A percentile compares a stretch with the other conserved stretches of the same genome.
Evolutionary conservation across 78 protist species (phyloP).

Genomic region (Chrysochromulina tobinii): DNA sequence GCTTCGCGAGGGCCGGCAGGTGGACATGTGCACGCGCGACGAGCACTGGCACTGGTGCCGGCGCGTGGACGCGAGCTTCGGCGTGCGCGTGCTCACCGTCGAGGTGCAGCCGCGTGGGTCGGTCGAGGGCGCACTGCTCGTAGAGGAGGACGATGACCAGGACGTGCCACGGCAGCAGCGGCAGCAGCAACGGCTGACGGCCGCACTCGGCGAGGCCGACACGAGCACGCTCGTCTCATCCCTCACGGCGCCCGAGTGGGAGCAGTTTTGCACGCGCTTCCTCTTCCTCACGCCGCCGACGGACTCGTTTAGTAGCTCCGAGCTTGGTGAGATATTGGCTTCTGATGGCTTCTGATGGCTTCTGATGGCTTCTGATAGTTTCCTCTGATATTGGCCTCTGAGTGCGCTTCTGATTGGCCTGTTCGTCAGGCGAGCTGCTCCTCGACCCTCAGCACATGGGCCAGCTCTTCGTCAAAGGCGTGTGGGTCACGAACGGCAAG

Average conservation of each 20-base stretch:
- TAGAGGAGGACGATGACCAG: no score
- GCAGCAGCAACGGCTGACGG: no score
- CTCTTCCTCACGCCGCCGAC: background rate
- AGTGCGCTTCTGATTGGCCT: no score
- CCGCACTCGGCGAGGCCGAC: background rate
- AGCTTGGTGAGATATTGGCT: background rate
- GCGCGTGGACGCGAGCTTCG: background rate
- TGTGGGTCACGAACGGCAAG: background rate
- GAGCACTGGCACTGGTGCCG: background rate
- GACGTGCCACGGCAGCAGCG: no score
- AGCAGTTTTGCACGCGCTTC: background rate
- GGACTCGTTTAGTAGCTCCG: background rate
- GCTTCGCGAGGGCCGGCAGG: background rate
- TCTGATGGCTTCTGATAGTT: no score
- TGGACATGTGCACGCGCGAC: background rate
- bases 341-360: no score
- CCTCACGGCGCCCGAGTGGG: background rate
- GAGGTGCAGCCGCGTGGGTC: background rate
- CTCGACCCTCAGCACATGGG: background rate
- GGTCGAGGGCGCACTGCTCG: no score
- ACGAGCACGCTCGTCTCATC: background rate
- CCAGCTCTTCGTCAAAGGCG: background rate
- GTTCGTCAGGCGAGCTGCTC: background rate
- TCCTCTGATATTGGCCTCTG: no score
- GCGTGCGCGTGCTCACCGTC: background rate